Evolutionary conservation across 768 basidiomycete species (phyloP).

Genomic region (Mycena sanguinolenta): DNA sequence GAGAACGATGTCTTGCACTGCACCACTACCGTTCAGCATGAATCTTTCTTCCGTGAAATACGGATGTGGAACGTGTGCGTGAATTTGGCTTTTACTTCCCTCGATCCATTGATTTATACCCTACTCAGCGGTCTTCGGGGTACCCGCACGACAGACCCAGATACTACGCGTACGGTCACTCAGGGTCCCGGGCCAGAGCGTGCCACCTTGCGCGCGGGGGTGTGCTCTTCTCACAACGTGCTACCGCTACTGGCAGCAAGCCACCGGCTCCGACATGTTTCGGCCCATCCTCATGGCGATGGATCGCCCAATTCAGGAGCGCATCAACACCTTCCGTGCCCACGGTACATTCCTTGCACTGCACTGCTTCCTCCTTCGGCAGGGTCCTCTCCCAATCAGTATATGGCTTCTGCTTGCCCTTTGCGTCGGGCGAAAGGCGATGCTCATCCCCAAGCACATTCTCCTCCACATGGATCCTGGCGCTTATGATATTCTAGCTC

Average conservation of each 20-base stretch:
- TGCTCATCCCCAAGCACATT: conserved; percentile 15
- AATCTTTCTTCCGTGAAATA: too few species aligned
- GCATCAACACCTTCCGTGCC: not conserved
- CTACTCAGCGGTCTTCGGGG: too few species aligned
- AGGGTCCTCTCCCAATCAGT: conserved; percentile 10
- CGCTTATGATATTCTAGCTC: not conserved
- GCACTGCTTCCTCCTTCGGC: conserved; percentile 7
- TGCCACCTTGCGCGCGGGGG: not conserved
- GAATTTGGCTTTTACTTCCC: too few species aligned
- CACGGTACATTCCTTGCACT: conserved; percentile 17
- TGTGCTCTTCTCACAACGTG: not conserved
- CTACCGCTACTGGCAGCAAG: conserved; percentile 12
- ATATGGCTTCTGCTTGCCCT: conserved; percentile 18
- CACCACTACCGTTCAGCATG: too few species aligned
- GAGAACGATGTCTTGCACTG: too few species aligned
- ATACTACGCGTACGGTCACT: not conserved
- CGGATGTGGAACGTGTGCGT: too few species aligned
- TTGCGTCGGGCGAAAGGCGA: not conserved
- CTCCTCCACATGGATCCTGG: conserved; percentile 17
- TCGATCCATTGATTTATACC: too few species aligned
- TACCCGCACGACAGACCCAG: not conserved
- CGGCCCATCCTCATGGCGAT: not conserved
- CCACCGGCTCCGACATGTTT: not conserved
- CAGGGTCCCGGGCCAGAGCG: conserved; percentile 7
- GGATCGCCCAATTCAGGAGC: not conserved